Evolutionary conservation across 2,329 filamentous ascomycete species (phyloP), one percentile per base, ranked within the genome.

Genomic region (Fusarium graminum): DNA sequence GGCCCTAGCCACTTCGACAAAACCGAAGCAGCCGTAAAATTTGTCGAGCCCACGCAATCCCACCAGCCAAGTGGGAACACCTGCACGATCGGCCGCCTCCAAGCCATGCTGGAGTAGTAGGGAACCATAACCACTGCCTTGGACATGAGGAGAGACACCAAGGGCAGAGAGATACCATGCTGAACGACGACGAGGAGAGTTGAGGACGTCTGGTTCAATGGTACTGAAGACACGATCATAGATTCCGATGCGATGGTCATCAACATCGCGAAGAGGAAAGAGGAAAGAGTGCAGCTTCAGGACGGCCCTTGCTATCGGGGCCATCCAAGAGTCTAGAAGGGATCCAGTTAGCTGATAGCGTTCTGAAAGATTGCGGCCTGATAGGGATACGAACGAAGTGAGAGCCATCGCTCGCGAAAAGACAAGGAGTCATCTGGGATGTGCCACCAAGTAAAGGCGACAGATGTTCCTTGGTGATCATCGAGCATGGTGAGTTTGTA

Each of bases 111-210:
- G 53, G 25, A 79, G 50, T 22, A 80, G 68, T 57, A 73, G 28
- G 25, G 59, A 67, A 12, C 78, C 78, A 11, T 78, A 65, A 1
- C 77, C 77, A 6, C 44, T 59, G 19, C 77, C 75, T 53, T 80
- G 78, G 1, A 64, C 50, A 7, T 47, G 49, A 2, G 78, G 77
- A 22, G 70, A 62, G 10, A 79, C 74, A n/a, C 67, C 74, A 19
- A 79, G 58, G 17, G 69, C 75, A 46, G 75, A 75, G 11, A 80
- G 71, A 58, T 80, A 80, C 75, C 74, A 78, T 14, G 76, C 76
- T 9, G 68, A 58, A 28, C 63, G 69, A 28, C 75, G 75, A 28
- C 71, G 69, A 28, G 72, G 69, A 25, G 74, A 70, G 44, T 63
- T 68, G 19, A 78, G 67, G 43, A 74, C 51, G 11, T 61, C 26